These are phyloP conservation scores for Colletotrichum costaricense DNA, from an alignment of 2,329 filamentous ascomycete genomes.

Conservation along the genomic window DNA sequence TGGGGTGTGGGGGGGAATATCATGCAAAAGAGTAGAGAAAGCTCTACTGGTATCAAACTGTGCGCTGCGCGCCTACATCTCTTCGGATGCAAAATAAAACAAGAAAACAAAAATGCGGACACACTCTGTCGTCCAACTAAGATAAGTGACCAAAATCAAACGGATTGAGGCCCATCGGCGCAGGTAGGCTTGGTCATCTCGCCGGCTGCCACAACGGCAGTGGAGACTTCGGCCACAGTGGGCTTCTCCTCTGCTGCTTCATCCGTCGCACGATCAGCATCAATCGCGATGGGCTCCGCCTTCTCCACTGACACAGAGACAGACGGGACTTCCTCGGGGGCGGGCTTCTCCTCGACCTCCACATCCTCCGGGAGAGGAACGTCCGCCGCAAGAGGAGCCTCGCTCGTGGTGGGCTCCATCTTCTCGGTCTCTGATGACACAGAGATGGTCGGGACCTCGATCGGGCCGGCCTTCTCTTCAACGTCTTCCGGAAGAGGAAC, in stretches of 20 bases:
- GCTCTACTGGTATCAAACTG: not conserved
- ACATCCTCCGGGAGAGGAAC: not conserved
- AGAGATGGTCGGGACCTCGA: too few relatives aligned
- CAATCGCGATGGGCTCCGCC: too few relatives aligned
- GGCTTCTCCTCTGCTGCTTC: too few relatives aligned
- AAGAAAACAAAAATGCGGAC: not conserved
- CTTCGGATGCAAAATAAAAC: not conserved
- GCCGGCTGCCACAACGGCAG: too few relatives aligned
- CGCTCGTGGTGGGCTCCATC: not conserved
- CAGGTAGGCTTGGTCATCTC: not conserved
- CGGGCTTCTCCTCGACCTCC: slow-evolving; percentile 10
- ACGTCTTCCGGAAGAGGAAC: too few relatives aligned
- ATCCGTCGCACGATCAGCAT: too few relatives aligned
- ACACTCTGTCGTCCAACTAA: not conserved
- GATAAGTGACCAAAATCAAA: not conserved
- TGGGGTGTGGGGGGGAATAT: not conserved
- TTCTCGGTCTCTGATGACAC: too few relatives aligned
- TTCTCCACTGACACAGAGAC: slow-evolving; percentile 12
- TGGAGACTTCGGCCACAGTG: too few relatives aligned
- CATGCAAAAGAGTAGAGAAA: not conserved
- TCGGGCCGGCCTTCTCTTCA: too few relatives aligned
- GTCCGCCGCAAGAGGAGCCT: not conserved
- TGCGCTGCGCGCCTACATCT: slow-evolving; percentile 7
- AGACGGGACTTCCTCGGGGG: not conserved
- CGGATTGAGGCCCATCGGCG: not conserved